These are phyloP conservation scores for Singerocomus rubriflavus DNA, from an alignment of 1,284 basidiomycete species.

Conservation along the genomic window DNA sequence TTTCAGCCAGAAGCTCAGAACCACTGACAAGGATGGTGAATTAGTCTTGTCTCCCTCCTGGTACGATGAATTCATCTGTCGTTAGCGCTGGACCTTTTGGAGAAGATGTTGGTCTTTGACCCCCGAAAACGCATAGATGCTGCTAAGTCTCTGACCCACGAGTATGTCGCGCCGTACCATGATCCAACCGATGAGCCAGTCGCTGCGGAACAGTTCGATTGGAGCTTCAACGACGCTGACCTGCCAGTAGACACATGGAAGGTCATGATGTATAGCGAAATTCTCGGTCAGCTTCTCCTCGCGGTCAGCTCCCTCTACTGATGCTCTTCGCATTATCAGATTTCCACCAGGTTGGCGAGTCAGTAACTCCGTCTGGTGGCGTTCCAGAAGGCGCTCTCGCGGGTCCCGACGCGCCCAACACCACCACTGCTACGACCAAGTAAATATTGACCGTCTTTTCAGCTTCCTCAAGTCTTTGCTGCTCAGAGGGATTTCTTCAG, in stretches of 20 bases:
- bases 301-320: background rate
- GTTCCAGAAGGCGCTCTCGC: constrained; percentile 65
- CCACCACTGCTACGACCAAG: constrained; percentile 15
- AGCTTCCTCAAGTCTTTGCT: constrained; percentile 3
- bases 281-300: constrained; percentile 65
- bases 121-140: constrained; percentile 96
- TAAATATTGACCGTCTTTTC: constrained; percentile 2
- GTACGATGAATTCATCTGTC: constrained; percentile 7
- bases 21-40: constrained; percentile 82
- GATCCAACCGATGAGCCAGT: constrained; percentile 98
- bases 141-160: constrained; percentile 86
- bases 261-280: constrained; percentile 98
- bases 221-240: constrained; percentile 99
- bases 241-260: constrained; percentile 99
- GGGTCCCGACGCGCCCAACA: constrained; percentile 44
- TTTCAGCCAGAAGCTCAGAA: constrained; percentile 92
- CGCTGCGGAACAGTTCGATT: constrained; percentile 94
- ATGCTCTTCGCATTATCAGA: constrained; percentile 40
- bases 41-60: constrained; percentile 4
- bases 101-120: constrained; percentile 99
- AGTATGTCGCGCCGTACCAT: constrained; percentile 97
- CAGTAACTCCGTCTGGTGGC: constrained; percentile 36
- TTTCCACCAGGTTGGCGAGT: constrained; percentile 72
- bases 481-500: constrained; percentile 9
- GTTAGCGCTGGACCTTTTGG: constrained; percentile 89